A percentile compares a stretch with the other conserved stretches of the same genome.
Evolutionary conservation across 2,329 filamentous ascomycete species (phyloP).

Genomic region (Cladosporium halotolerans): DNA sequence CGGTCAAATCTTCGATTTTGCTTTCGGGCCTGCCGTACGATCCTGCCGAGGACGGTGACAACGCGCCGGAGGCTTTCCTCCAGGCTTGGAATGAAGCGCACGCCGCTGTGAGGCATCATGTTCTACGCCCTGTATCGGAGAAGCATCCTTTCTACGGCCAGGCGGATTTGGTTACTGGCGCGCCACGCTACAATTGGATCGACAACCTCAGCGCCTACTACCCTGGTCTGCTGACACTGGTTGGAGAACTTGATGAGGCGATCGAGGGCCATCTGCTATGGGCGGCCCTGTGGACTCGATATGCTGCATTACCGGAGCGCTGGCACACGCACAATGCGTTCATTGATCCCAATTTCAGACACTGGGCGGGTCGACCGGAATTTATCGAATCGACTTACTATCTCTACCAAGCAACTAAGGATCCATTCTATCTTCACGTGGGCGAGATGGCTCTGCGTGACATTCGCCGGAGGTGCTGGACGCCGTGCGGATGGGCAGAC

Average conservation of each 20-base stretch:
- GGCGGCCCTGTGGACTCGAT: slow-evolving; percentile 89
- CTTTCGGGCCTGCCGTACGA: slow-evolving; percentile 61
- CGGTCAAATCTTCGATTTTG: slow-evolving; percentile 86
- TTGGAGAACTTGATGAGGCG: slow-evolving; percentile 85
- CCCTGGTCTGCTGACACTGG: slow-evolving; percentile 76
- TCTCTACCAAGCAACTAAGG: slow-evolving; percentile 84
- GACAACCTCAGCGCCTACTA: slow-evolving; percentile 96
- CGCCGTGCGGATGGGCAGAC: slow-evolving; percentile 87
- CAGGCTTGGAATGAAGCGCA: slow-evolving; percentile 80
- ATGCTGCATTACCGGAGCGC: slow-evolving; percentile 86
- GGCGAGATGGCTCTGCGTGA: slow-evolving; percentile 93
- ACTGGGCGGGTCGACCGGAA: slow-evolving; percentile 94
- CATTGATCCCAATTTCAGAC: slow-evolving; percentile 79
- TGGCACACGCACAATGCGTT: slow-evolving; percentile 65
- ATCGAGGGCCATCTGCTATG: slow-evolving; percentile 84
- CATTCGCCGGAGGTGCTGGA: slow-evolving; percentile 82
- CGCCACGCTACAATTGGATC: slow-evolving; percentile 85
- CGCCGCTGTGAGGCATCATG: slow-evolving; percentile 77
- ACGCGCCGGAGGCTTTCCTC: slow-evolving; percentile 70
- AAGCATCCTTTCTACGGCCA: slow-evolving; percentile 92
- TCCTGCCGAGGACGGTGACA: slow-evolving; percentile 50
- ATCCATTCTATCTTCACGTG: slow-evolving; percentile 93
- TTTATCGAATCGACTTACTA: slow-evolving; percentile 97
- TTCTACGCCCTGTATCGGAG: slow-evolving; percentile 67
- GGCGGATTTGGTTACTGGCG: slow-evolving; percentile 80